Conservation (phyloP, 2,329 filamentous ascomycete genomes). For the Penicillium digitatum region DNA sequence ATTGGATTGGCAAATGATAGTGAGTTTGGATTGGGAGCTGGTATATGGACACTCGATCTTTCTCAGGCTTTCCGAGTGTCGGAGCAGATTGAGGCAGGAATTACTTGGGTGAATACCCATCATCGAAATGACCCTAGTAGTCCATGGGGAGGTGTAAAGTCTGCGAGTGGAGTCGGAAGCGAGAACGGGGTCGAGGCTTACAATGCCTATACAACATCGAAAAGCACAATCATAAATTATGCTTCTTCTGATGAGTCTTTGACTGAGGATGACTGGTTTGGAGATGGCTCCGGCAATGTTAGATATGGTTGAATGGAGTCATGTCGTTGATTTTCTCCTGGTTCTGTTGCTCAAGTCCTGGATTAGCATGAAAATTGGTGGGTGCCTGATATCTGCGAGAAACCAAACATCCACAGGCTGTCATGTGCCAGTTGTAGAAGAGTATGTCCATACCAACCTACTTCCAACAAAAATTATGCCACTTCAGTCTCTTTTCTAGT, state of each 20-base stretch:
- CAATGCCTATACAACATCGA: constrained; percentile 51
- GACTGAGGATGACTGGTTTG: constrained; percentile 57
- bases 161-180: constrained; percentile 61
- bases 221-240: constrained; percentile 56
- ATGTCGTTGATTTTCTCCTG: background rate
- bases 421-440: background rate
- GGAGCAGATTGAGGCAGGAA: constrained; percentile 47
- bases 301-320: constrained; percentile 53
- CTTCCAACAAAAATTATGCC: background rate
- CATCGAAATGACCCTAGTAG: constrained; percentile 69
- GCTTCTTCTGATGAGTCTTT: constrained; percentile 30
- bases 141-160: constrained; percentile 65
- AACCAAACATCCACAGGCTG: background rate
- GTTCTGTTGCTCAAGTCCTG: background rate
- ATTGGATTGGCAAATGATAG: constrained; percentile 49
- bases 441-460: background rate
- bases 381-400: background rate
- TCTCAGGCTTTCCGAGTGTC: constrained; percentile 48
- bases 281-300: constrained; percentile 54
- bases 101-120: constrained; percentile 53
- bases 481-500: background rate
- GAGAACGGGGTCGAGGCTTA: constrained; percentile 68
- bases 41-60: constrained; percentile 51
- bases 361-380: background rate
- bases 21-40: constrained; percentile 50